These are phyloP conservation scores for Discostella stelligeroides DNA, from an alignment of 108 stramenopile genomes.

Conservation along the genomic window DNA sequence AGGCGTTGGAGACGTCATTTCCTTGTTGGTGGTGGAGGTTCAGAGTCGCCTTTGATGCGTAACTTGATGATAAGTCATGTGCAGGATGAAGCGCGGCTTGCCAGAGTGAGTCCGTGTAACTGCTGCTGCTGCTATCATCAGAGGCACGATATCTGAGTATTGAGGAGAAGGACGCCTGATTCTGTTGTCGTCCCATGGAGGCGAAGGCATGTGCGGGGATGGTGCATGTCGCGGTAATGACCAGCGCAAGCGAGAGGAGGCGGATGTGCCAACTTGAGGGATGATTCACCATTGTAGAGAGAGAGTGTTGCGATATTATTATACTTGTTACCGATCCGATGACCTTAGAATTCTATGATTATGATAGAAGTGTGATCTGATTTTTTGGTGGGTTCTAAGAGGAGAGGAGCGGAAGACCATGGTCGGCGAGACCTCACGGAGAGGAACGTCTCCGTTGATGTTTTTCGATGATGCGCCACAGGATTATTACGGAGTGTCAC, in stretches of 20 bases:
- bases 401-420: not conserved
- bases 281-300: not conserved
- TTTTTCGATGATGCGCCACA: not conserved
- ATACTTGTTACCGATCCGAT: too few relatives aligned
- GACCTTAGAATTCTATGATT: too few relatives aligned
- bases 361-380: too few relatives aligned
- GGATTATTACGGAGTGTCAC: not conserved
- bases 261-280: not conserved
- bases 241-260: slow-evolving; percentile 2
- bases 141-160: not conserved
- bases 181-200: not conserved
- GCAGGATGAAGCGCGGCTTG: slow-evolving; percentile 17
- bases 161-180: not conserved
- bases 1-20: too few relatives aligned
- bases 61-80: not conserved
- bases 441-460: too few relatives aligned
- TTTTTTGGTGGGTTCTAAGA: not conserved
- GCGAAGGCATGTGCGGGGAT: not conserved
- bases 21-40: too few relatives aligned
- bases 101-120: slow-evolving; percentile 27
- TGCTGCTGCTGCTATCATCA: slow-evolving; percentile 3
- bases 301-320: too few relatives aligned
- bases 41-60: not conserved
- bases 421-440: not conserved
- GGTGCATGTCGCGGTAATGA: not conserved